Evolutionary conservation across 1,284 basidiomycete genomes (phyloP).

Genomic region (Pisolithus thermaeus): DNA sequence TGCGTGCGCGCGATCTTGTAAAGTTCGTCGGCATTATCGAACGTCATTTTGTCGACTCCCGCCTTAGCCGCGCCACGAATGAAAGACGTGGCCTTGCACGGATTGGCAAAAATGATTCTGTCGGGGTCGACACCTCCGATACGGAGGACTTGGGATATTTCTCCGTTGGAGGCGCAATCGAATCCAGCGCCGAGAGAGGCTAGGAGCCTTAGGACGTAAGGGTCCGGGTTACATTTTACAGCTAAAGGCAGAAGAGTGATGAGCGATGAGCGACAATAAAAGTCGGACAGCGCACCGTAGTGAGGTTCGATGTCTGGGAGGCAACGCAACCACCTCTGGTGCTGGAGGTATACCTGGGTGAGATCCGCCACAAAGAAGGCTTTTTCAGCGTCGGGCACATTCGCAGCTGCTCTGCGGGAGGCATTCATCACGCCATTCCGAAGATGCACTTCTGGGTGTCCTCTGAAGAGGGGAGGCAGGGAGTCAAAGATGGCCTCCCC

Average conservation of each 20-base stretch:
- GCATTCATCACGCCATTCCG: conserved; percentile 68
- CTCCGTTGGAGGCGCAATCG: conserved; percentile 97
- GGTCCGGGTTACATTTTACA: conserved; percentile 98
- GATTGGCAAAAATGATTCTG: conserved; percentile 97
- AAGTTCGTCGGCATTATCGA: conserved; percentile 98
- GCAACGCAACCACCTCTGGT: conserved; percentile 76
- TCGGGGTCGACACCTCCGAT: conserved; percentile 67
- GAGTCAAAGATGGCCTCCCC: conserved; percentile 46
- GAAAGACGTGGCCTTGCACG: conserved; percentile 96
- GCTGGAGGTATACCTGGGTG: conserved; percentile 82
- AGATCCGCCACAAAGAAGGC: conserved; percentile 98
- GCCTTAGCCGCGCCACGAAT: conserved; percentile 77
- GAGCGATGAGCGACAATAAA: neutral
- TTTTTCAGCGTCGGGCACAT: conserved; percentile 74
- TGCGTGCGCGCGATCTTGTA: conserved; percentile 87
- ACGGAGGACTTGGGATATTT: conserved; percentile 81
- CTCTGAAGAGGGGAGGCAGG: conserved; percentile 60
- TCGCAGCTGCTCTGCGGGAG: conserved; percentile 41
- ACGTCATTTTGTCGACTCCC: conserved; percentile 92
- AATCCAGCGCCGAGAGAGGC: conserved; percentile 89
- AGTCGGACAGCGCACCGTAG: conserved; percentile 1
- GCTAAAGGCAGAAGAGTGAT: conserved; percentile 39
- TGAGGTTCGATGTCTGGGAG: conserved; percentile 76
- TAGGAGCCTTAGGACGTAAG: conserved; percentile 86
- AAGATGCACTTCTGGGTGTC: conserved; percentile 67